These are phyloP conservation scores for Erodium texanum DNA, from an alignment of 441 rosid genomes.

Conservation along the genomic window DNA sequence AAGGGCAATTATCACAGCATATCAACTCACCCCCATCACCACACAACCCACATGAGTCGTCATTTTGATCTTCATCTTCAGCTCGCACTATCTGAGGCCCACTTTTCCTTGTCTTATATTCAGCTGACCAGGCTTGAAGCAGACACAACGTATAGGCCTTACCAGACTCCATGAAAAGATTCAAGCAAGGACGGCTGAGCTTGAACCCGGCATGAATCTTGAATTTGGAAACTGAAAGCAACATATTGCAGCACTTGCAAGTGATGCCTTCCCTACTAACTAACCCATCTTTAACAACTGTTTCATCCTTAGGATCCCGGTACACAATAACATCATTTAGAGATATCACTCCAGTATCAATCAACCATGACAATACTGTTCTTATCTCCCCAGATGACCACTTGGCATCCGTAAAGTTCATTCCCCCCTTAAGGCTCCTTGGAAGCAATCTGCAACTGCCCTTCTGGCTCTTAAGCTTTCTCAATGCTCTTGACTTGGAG, in stretches of 20 bases:
- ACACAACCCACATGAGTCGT: slow-evolving; percentile 91
- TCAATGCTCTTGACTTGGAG: slow-evolving; percentile 35
- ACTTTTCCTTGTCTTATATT: slow-evolving; percentile 61
- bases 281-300: slow-evolving; percentile 65
- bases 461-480: slow-evolving; percentile 38
- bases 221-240: slow-evolving; percentile 63
- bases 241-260: slow-evolving; percentile 64
- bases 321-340: slow-evolving; percentile 65
- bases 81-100: slow-evolving; percentile 35
- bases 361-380: slow-evolving; percentile 77
- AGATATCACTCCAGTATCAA: slow-evolving; percentile 47
- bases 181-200: slow-evolving; percentile 62
- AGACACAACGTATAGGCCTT: slow-evolving; percentile 62
- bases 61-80: slow-evolving; percentile 71
- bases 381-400: slow-evolving; percentile 50
- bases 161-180: slow-evolving; percentile 83
- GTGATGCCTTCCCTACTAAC: slow-evolving; percentile 64
- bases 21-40: slow-evolving; percentile 90
- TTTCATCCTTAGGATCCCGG: slow-evolving; percentile 49
- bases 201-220: slow-evolving; percentile 76
- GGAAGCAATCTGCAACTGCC: slow-evolving; percentile 71
- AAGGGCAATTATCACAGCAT: slow-evolving; percentile 94
- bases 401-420: slow-evolving; percentile 25
- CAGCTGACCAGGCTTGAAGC: slow-evolving; percentile 90
- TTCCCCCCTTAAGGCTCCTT: slow-evolving; percentile 39